A percentile compares a stretch with the other conserved stretches of the same genome.
Conservation (phyloP, 768 basidiomycete genomes). For the Lyophyllum shimeji region DNA sequence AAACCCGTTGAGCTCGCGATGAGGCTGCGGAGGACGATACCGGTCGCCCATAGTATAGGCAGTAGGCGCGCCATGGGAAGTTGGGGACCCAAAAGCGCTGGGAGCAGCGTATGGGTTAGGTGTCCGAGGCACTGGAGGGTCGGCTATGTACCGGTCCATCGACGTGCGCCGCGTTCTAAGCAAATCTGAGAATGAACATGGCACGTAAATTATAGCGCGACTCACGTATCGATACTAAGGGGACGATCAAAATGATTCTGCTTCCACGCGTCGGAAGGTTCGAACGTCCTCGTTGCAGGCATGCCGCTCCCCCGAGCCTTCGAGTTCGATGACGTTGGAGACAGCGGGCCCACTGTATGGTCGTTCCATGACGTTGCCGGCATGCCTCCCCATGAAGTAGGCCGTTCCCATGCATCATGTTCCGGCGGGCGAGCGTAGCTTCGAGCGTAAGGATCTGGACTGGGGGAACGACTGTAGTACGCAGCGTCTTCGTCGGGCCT, state of each 20-base stretch:
- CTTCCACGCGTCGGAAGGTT: slow-evolving; percentile 74
- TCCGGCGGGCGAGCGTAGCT: slow-evolving; percentile 35
- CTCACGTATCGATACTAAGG: slow-evolving; percentile 40
- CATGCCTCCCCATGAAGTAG: slow-evolving; percentile 37
- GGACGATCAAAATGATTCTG: slow-evolving; percentile 50
- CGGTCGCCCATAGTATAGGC: slow-evolving; percentile 38
- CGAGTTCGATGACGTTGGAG: slow-evolving; percentile 31
- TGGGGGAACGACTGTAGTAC: slow-evolving; percentile 47
- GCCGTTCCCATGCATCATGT: slow-evolving; percentile 47
- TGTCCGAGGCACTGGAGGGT: slow-evolving; percentile 20
- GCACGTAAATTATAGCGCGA: slow-evolving; percentile 11
- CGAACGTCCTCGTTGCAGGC: slow-evolving; percentile 55
- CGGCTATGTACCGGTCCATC: slow-evolving; percentile 32
- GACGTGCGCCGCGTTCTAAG: slow-evolving; percentile 8
- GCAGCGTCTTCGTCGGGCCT: slow-evolving; percentile 21
- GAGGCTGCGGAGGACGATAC: slow-evolving; percentile 46
- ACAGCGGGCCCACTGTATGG: slow-evolving; percentile 38
- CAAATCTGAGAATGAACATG: neutral
- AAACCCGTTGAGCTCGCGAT: slow-evolving; percentile 35
- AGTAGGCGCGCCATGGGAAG: neutral
- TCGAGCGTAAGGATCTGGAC: slow-evolving; percentile 48
- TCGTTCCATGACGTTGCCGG: slow-evolving; percentile 37
- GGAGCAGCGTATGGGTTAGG: slow-evolving; percentile 15
- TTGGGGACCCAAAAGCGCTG: neutral
- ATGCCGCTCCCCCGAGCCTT: slow-evolving; percentile 31